Percentiles rank a stretch among this genome's conserved stretches.
Evolutionary conservation across 495 filamentous ascomycete species (phyloP).

Genomic region (Cairneyella variabilis): DNA sequence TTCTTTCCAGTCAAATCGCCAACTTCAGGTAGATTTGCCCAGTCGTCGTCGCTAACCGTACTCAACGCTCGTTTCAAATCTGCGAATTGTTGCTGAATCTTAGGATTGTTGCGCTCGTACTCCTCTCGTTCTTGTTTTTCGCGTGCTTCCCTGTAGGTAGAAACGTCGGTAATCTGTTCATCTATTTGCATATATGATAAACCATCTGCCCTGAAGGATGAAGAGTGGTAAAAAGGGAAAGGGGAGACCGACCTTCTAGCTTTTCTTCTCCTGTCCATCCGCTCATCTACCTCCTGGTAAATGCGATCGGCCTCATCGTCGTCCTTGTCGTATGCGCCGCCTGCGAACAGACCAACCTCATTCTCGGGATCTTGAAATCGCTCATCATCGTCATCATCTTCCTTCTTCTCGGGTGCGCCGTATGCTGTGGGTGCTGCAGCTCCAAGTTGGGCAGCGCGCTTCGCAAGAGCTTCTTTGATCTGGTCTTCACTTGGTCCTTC

Average conservation of each 20-base stretch:
- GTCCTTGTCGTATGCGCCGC: constrained; percentile 89
- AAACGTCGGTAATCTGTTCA: constrained; percentile 86
- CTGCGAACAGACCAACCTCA: constrained; percentile 91
- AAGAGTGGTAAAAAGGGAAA: constrained; percentile 25
- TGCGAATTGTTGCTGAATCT: constrained; percentile 97
- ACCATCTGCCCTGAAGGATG: constrained; percentile 50
- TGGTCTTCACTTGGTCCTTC: constrained; percentile 97
- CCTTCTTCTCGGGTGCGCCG: constrained; percentile 73
- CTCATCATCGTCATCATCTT: constrained; percentile 72
- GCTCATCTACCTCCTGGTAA: constrained; percentile 92
- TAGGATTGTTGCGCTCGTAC: constrained; percentile 94
- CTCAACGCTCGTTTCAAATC: constrained; percentile 88
- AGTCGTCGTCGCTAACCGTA: constrained; percentile 89
- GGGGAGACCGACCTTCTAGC: constrained; percentile 76
- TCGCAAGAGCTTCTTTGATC: constrained; percentile 94
- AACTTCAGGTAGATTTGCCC: constrained; percentile 92
- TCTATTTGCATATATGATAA: constrained; percentile 59
- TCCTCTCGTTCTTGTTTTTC: constrained; percentile 88
- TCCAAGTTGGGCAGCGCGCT: constrained; percentile 82
- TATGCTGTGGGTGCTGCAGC: constrained; percentile 77
- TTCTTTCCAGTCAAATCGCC: constrained; percentile 96
- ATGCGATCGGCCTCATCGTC: constrained; percentile 97
- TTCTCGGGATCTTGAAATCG: constrained; percentile 96
- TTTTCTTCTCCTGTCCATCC: constrained; percentile 86
- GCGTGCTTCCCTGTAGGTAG: constrained; percentile 84